Percentiles rank a stretch among this genome's conserved stretches.
Evolutionary conservation across 2,329 filamentous ascomycete species (phyloP).

Genomic region (Penicillium sp.): DNA sequence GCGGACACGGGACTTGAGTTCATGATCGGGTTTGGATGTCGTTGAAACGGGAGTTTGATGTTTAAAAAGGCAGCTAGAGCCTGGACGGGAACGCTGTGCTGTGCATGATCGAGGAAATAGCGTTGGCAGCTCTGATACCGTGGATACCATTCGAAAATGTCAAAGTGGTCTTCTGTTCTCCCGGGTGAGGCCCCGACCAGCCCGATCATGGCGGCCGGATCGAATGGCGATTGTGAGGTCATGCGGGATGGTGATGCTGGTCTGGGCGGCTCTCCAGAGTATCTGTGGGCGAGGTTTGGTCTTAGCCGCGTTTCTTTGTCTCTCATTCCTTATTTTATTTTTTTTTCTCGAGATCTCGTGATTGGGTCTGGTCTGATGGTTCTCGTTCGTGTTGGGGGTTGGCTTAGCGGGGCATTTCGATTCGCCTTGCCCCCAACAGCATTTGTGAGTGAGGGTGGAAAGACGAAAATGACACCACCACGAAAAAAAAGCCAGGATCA

Average conservation of each 20-base stretch:
- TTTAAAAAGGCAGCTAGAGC: conserved; percentile 89
- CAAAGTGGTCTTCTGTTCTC: conserved; percentile 52
- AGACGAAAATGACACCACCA: neutral
- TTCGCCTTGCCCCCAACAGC: conserved; percentile 5
- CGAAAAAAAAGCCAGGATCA: neutral
- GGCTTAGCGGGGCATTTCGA: conserved; percentile 16
- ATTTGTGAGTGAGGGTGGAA: neutral
- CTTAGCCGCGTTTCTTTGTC: conserved; percentile 13
- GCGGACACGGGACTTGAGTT: conserved; percentile 42
- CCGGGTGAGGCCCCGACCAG: conserved; percentile 42
- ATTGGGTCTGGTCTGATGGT: conserved; percentile 2
- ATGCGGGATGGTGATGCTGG: conserved; percentile 29
- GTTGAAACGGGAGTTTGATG: conserved; percentile 86
- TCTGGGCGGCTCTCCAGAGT: conserved; percentile 20
- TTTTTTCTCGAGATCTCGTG: neutral
- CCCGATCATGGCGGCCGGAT: conserved; percentile 44
- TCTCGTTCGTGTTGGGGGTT: conserved; percentile 16
- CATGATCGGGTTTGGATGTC: conserved; percentile 54
- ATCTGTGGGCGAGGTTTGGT: conserved; percentile 24
- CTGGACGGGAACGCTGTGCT: conserved; percentile 80
- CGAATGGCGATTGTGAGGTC: conserved; percentile 39
- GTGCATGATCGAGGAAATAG: conserved; percentile 90
- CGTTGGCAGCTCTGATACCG: conserved; percentile 86
- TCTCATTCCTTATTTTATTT: neutral
- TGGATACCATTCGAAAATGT: conserved; percentile 89